Conservation (phyloP, 176 grass and related monocot genomes). For the Ananas comosus region DNA sequence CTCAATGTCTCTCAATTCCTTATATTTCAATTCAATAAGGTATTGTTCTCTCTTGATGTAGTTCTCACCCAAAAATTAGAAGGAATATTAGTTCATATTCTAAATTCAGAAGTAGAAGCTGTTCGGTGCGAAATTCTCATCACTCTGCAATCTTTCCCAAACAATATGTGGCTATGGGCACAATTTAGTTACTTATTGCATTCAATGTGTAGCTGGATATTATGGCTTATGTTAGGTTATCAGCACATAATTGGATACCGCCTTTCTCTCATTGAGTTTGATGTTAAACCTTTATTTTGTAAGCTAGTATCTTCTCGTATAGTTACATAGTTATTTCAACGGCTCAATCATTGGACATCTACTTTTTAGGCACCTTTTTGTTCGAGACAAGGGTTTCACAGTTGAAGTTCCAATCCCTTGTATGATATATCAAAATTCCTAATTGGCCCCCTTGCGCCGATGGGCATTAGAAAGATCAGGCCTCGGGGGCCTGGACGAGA, state of each 20-base stretch:
- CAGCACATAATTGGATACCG: too few species aligned
- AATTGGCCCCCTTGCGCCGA: conserved; percentile 13
- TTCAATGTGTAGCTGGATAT: too few species aligned
- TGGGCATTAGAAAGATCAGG: conserved; percentile 62
- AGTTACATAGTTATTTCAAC: neutral
- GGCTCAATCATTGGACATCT: neutral
- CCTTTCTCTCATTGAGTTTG: too few species aligned
- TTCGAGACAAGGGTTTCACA: conserved; percentile 11
- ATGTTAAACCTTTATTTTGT: neutral
- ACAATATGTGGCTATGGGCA: neutral
- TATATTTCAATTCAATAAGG: neutral
- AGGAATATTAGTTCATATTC: neutral
- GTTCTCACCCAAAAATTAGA: neutral
- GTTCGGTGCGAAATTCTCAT: neutral
- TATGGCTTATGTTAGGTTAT: too few species aligned
- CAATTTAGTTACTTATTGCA: neutral
- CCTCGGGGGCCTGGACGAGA: conserved; percentile 5
- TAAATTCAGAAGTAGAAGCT: neutral
- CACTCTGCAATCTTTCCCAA: neutral
- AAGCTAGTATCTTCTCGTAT: neutral
- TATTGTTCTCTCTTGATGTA: neutral
- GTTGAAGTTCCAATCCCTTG: conserved; percentile 4
- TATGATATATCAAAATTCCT: conserved; percentile 21
- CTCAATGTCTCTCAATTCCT: neutral
- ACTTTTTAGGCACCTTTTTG: conserved; percentile 22